Percentiles rank a stretch among this genome's conserved stretches.
phyloP scores from a whole-genome alignment of 352 stramenopile species.

The Phytopythium kandeliae region DNA sequence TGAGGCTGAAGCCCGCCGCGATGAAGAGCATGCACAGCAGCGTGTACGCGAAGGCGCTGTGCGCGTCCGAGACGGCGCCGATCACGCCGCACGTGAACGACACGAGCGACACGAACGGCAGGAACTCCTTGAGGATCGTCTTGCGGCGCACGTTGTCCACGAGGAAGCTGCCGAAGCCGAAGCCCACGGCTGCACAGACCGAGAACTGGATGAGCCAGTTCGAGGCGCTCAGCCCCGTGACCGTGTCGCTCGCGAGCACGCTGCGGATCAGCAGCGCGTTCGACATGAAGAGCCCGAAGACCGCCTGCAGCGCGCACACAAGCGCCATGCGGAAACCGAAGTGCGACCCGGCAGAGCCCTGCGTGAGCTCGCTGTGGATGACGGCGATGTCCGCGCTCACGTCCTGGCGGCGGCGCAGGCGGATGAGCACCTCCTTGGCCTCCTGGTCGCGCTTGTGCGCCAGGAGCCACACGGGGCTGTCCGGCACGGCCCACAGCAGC shows the following conservation, averaged over 20 bases:
- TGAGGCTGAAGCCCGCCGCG: conserved; percentile 53
- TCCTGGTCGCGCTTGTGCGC: conserved; percentile 48
- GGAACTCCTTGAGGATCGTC: conserved; percentile 86
- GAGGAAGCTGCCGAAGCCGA: conserved; percentile 70
- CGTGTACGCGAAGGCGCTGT: conserved; percentile 33
- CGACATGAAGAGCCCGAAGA: conserved; percentile 68
- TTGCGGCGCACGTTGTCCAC: conserved; percentile 84
- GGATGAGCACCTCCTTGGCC: conserved; percentile 43
- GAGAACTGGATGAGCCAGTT: conserved; percentile 54
- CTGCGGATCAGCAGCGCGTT: conserved; percentile 50
- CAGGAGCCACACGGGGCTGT: conserved; percentile 76
- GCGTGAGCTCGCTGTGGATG: conserved; percentile 51
- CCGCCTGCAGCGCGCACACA: conserved; percentile 48
- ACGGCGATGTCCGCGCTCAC: conserved; percentile 53
- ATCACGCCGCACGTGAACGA: conserved; percentile 57
- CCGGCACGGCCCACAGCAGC: conserved; percentile 62
- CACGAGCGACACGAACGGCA: conserved; percentile 64
- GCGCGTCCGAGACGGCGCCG: conserved; percentile 24
- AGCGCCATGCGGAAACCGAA: conserved; percentile 60
- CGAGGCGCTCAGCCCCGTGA: conserved; percentile 23
- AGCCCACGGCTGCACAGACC: conserved; percentile 36
- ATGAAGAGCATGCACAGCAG: conserved; percentile 65
- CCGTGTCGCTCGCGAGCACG: conserved; percentile 18
- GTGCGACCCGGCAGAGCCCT: conserved; percentile 40
- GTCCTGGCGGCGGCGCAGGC: conserved; percentile 61